Evolutionary conservation across 176 grass and related monocot species (phyloP), one percentile per base, ranked within the genome.

Genomic region (Carex parvula): DNA sequence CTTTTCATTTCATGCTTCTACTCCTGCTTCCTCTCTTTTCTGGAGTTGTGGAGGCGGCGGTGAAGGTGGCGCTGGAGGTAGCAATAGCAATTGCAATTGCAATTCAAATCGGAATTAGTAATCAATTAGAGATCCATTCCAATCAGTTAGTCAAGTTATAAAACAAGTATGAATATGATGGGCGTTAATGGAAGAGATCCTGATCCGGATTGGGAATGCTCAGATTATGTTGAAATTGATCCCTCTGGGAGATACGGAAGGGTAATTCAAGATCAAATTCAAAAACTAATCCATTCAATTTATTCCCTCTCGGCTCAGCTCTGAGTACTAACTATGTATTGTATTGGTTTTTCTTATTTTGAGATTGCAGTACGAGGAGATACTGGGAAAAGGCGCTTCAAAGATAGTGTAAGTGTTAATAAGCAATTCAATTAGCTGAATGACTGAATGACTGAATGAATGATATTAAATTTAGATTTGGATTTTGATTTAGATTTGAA

Each of bases 361-460:
- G 10, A 16, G 10, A 56, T n/a, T 13, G 87, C 86, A 97, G 94
- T 94, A 90, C 85, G 85, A 73, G 87, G 91, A 92, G 6, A 90
- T 99, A 75, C 93, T 99, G 58, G 96, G 96, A 82, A 95, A 90
- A 91, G 96, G 96, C 69, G 86, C 96, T 72, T 99, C 96, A 41
- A 99, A 99, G 93, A 95, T 89, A 53, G 96, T 99, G 91, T 98
- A 91, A 89, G 94, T 89, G 82, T 39, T 39, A n/a, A n/a, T n/a
- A 39, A 39, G 4, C 37, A 39, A 39, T 39, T 39, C 37, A 39
- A 39, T 39, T 29, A 29, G 29, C 29, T 35, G 3, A 35, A 35
- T 35, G 3, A 35, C n/a, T n/a, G n/a, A n/a, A n/a, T n/a, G n/a
- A n/a, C 2, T 35, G 33, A 35, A 35, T 35, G 20, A 22, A 62